phyloP scores from a whole-genome alignment of 192 early-diverging fungal species.

The Thoreauomyces humboldtii region DNA sequence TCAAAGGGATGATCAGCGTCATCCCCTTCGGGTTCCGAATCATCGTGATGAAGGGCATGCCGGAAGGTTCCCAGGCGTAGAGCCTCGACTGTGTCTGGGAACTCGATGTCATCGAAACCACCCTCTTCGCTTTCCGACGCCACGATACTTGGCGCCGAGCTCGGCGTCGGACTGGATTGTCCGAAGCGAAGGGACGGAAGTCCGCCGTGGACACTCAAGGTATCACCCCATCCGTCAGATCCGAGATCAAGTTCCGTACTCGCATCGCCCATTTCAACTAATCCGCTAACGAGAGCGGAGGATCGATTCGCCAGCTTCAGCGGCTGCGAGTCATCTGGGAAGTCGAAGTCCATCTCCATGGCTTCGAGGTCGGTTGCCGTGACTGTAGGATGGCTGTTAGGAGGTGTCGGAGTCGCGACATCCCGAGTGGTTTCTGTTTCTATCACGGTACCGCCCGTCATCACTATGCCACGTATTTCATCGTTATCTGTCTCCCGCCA shows the following conservation, averaged over 20 bases:
- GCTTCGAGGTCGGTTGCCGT: not conserved
- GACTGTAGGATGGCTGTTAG: not conserved
- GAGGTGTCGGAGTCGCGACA: not conserved
- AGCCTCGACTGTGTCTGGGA: slow-evolving; percentile 20
- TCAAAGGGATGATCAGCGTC: slow-evolving; percentile 5
- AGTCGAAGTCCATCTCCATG: slow-evolving; percentile 22
- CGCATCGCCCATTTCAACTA: not conserved
- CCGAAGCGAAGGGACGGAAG: slow-evolving; percentile 10
- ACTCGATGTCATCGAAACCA: slow-evolving; percentile 42
- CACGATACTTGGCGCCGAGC: slow-evolving; percentile 36
- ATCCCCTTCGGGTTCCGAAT: slow-evolving; percentile 1
- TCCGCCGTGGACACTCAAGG: slow-evolving; percentile 1
- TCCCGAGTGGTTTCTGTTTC: not conserved
- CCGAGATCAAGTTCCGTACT: not conserved
- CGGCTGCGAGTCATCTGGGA: not conserved
- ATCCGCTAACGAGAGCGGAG: not conserved
- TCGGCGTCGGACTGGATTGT: slow-evolving; percentile 38
- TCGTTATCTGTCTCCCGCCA: not conserved
- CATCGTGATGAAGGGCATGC: not conserved
- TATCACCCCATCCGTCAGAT: slow-evolving; percentile 5
- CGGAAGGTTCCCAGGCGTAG: slow-evolving; percentile 6
- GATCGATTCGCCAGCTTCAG: slow-evolving; percentile 5
- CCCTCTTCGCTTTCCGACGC: slow-evolving; percentile 48
- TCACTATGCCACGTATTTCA: too few species aligned
- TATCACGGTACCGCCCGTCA: not conserved